These are phyloP conservation scores for Thielaviopsis punctulata DNA, from an alignment of 2,329 filamentous ascomycete genomes.

Conservation along the genomic window DNA sequence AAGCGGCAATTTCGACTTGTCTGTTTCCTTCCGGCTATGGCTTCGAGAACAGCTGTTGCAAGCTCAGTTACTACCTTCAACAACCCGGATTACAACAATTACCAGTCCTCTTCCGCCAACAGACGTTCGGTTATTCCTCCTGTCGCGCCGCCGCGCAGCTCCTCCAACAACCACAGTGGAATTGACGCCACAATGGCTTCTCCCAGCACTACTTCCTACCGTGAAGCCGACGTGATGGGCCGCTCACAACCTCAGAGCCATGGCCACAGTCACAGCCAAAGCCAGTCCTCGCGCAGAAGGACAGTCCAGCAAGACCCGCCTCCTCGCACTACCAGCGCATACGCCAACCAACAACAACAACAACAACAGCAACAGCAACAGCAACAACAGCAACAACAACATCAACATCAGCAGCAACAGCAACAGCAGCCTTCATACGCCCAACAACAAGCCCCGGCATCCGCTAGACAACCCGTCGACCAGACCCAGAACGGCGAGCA, in stretches of 20 bases:
- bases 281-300: constrained; percentile 21
- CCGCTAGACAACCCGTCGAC: not conserved
- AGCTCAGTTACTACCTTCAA: constrained; percentile 23
- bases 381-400: too few species aligned
- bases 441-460: constrained; percentile 1
- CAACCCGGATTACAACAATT: constrained; percentile 21
- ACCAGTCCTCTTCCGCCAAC: constrained; percentile 28
- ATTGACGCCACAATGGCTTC: constrained; percentile 10
- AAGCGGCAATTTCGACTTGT: not conserved
- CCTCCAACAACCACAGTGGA: constrained; percentile 40
- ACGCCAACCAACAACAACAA: constrained; percentile 4
- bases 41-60: constrained; percentile 29
- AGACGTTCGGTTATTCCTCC: constrained; percentile 47
- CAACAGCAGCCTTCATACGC: not conserved
- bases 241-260: constrained; percentile 4
- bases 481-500: not conserved
- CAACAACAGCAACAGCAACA: not conserved
- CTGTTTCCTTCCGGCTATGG: constrained; percentile 27
- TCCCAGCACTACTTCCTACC: constrained; percentile 1
- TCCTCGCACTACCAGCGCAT: constrained; percentile 21
- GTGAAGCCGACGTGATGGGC: constrained; percentile 4
- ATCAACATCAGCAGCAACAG: constrained; percentile 3
- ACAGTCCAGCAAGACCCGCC: constrained; percentile 18
- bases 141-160: constrained; percentile 64
- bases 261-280: constrained; percentile 15